Evolutionary conservation across 352 stramenopile genomes (phyloP), one percentile per base, ranked within the genome.

Genomic region (Lagenidium sp.): DNA sequence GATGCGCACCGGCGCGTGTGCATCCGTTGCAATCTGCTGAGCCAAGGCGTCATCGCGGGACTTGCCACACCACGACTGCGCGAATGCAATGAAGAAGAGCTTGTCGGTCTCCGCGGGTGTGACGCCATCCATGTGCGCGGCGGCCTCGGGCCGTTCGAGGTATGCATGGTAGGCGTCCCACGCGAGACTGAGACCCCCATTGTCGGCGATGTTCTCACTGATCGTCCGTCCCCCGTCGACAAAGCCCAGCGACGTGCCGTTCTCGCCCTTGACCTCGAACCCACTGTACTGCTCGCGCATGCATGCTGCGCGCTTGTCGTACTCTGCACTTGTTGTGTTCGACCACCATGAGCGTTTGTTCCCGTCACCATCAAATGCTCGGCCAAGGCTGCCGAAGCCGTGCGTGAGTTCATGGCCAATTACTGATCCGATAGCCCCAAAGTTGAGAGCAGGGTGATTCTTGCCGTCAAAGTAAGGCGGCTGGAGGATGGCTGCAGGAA

Each of bases 391-490:
- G 55, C 97, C 92, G 47, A 97, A 97, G 1, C 87, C 92, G 46
- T 98, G 92, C 6, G 83, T 96, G 55, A 98, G 93, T 61, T 97
- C 92, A 54, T 98, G 92, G 0, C 86, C 92, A 6, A 96, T 85
- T 15, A 98, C 74, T 13, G 85, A 75, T 18, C 87, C 86, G 50
- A 97, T 91, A 0, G 77, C 68, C 6, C 89, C 89, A 55, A 92
- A 97, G 45, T 96, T 96, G 19, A 90, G 77, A n/a, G 84, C 82
- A 38, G 82, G 63, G 44, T 89, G 62, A 4, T 56, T 66, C n/a
- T 71, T 57, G 25, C 56, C 60, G 21, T 91, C 68, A 53, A 95
- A 98, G 44, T 97, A 96, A 8, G 90, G 90, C 19, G 69, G 67
- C 57, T 98, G 90, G 18, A 98, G 59, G 37, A 98, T 96, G 6